Percentiles rank a stretch among this genome's conserved stretches.
These are phyloP conservation scores for Exophiala calicioides DNA, from an alignment of 2,329 filamentous ascomycete genomes.

Conservation along the genomic window DNA sequence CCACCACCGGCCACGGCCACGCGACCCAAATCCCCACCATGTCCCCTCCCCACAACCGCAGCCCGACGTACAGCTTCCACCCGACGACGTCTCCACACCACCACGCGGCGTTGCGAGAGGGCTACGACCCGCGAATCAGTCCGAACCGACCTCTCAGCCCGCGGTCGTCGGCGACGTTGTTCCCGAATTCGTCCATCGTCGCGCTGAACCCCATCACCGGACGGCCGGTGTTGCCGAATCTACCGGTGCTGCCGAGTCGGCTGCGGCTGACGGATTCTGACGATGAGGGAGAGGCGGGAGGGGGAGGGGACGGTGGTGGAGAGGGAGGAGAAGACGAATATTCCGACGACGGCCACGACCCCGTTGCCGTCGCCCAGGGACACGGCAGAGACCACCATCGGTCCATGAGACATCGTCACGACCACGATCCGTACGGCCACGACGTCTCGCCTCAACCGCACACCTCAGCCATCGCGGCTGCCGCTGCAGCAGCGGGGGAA, in stretches of 20 bases:
- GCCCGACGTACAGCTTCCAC: neutral
- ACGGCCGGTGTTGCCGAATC: slow-evolving; percentile 29
- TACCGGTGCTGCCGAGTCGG: slow-evolving; percentile 44
- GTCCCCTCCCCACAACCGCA: too few relatives aligned
- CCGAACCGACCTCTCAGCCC: slow-evolving; percentile 27
- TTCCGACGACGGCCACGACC: slow-evolving; percentile 7
- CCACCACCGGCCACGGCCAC: slow-evolving; percentile 4
- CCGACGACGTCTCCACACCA: neutral
- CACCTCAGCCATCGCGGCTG: slow-evolving; percentile 32
- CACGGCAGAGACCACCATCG: neutral
- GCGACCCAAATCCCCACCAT: slow-evolving; percentile 14
- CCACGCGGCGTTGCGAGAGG: slow-evolving; percentile 11
- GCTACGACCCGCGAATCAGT: slow-evolving; percentile 27
- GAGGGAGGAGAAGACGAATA: slow-evolving; percentile 47
- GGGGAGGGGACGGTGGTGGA: slow-evolving; percentile 39
- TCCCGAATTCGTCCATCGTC: slow-evolving; percentile 28
- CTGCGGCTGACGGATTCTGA: slow-evolving; percentile 42
- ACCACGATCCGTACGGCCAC: slow-evolving; percentile 14
- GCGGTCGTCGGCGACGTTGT: slow-evolving; percentile 20
- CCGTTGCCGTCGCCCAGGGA: neutral
- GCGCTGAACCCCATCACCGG: slow-evolving; percentile 30
- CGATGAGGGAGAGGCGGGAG: slow-evolving; percentile 31
- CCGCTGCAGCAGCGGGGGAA: slow-evolving; percentile 28
- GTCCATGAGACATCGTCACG: neutral
- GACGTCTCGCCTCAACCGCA: slow-evolving; percentile 20